phyloP scores from a whole-genome alignment of 768 basidiomycete species.

The Mycena chlorophos region DNA sequence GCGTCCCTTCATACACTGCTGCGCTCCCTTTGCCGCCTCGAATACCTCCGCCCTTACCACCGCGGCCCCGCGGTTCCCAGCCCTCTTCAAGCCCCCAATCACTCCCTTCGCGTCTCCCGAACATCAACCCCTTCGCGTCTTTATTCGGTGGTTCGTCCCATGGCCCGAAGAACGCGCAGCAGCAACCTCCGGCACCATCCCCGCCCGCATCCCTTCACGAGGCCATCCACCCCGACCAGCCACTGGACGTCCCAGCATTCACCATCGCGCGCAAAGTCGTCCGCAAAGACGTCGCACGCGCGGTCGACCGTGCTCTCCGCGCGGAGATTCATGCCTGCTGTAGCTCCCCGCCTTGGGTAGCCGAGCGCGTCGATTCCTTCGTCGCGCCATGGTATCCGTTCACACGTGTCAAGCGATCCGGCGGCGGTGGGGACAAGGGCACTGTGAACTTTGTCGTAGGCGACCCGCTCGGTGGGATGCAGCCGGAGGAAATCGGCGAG shows the following conservation, averaged over 20 bases:
- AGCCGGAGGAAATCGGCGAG: slow-evolving; percentile 51
- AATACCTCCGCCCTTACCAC: slow-evolving; percentile 36
- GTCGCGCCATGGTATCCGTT: slow-evolving; percentile 60
- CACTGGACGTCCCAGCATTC: slow-evolving; percentile 59
- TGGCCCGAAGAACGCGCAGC: slow-evolving; percentile 31
- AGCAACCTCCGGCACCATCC: slow-evolving; percentile 31
- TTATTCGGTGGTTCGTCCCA: slow-evolving; percentile 67
- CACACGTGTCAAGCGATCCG: slow-evolving; percentile 17
- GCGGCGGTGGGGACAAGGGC: slow-evolving; percentile 23
- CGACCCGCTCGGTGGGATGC: slow-evolving; percentile 43
- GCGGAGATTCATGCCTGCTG: slow-evolving; percentile 55
- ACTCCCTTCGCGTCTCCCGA: slow-evolving; percentile 56
- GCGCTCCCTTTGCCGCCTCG: slow-evolving; percentile 53
- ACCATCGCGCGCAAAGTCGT: slow-evolving; percentile 56
- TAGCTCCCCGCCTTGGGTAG: slow-evolving; percentile 52
- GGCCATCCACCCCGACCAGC: slow-evolving; percentile 31
- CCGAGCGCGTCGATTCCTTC: slow-evolving; percentile 59
- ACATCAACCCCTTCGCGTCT: slow-evolving; percentile 78
- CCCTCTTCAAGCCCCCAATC: slow-evolving; percentile 38
- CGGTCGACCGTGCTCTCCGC: slow-evolving; percentile 53
- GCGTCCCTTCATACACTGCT: slow-evolving; percentile 44
- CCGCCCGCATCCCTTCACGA: slow-evolving; percentile 33
- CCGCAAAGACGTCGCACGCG: slow-evolving; percentile 52
- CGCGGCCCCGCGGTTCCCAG: slow-evolving; percentile 30
- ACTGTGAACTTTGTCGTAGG: slow-evolving; percentile 31